Percentiles rank a stretch among this genome's conserved stretches.
Evolutionary conservation across 2,329 filamentous ascomycete species (phyloP).

Genomic region (Cercospora zeina): DNA sequence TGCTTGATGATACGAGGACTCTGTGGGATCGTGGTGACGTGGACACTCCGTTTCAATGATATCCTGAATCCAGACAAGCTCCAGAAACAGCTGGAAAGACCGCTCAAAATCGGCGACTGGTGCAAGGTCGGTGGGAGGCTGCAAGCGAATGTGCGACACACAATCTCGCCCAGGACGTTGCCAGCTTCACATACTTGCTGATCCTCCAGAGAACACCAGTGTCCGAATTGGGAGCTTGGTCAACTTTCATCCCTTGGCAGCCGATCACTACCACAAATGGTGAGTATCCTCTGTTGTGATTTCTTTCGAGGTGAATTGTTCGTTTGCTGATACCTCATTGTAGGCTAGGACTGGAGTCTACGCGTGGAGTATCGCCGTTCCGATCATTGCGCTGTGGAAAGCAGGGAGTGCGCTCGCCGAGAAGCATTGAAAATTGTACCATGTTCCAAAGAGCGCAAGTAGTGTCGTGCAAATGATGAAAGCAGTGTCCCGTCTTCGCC

Average conservation of each 20-base stretch:
- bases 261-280: not conserved
- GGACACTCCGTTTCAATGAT: constrained; percentile 24
- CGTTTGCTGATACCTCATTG: not conserved
- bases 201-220: not conserved
- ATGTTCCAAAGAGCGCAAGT: not conserved
- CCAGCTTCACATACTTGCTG: not conserved
- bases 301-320: not conserved
- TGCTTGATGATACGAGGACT: constrained; percentile 14
- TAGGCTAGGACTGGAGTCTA: constrained; percentile 31
- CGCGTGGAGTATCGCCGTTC: constrained; percentile 34
- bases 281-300: not conserved
- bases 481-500: not conserved
- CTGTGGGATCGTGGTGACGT: constrained; percentile 14
- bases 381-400: constrained; percentile 31
- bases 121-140: constrained; percentile 3
- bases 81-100: constrained; percentile 31
- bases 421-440: not conserved
- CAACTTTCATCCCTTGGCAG: not conserved
- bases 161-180: no score
- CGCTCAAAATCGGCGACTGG: constrained; percentile 14
- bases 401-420: constrained; percentile 24
- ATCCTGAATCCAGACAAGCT: constrained; percentile 20
- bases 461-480: not conserved
- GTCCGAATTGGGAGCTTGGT: not conserved
- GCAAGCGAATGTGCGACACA: not conserved